Base-by-base conservation (phyloP, 495 filamentous ascomycete genomes). In the Podospora australis region DNA sequence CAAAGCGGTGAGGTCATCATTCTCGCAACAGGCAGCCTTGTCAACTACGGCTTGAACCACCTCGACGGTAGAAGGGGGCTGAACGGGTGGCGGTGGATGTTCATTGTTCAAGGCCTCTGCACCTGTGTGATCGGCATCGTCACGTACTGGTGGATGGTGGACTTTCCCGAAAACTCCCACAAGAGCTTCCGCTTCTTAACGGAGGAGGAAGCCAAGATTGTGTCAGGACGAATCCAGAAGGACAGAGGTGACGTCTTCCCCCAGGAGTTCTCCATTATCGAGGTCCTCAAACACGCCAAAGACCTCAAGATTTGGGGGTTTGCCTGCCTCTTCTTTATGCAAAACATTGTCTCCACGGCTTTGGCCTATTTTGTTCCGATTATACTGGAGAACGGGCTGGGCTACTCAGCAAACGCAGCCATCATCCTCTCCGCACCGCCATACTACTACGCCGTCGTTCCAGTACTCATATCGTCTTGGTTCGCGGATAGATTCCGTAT, bases 41-140 rank as follows among this genome's bases (percentile, higher is more conserved):
- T 89, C 53, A 87, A 87, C 60, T 89, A 74, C 49, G 83, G 79
- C 4, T 71, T 89, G 17, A 84, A 86, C 45, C 73, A 78, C 35
- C 66, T 86, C 6, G 54, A 85, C 54, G 84, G 84, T 1, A 62
- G 56, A 4, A 70, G 65, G 3, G 80, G 79, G 1, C 54, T 89
- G 10, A 77, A 74, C 5, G 84, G 86, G 9, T 90, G 86, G 85
- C 73, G 82, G 13, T 88, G 83, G 78, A 88, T 87, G 80, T 88
- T 80, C 48, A 58, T 89, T 5, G 79, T 89, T 2, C 84, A 90
- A 60, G 70, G 70, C 3, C 25, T 74, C 1, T 79, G 86, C 46
- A 68, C 84, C n/a, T 79, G 72, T 52, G 64, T 85, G 1, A 64
- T 90, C 34, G 84, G 84, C 5, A 53, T 86, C n/a, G 44, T 73